phyloP scores from a whole-genome alignment of 2,329 filamentous ascomycete species.

The Periconia sp. region DNA sequence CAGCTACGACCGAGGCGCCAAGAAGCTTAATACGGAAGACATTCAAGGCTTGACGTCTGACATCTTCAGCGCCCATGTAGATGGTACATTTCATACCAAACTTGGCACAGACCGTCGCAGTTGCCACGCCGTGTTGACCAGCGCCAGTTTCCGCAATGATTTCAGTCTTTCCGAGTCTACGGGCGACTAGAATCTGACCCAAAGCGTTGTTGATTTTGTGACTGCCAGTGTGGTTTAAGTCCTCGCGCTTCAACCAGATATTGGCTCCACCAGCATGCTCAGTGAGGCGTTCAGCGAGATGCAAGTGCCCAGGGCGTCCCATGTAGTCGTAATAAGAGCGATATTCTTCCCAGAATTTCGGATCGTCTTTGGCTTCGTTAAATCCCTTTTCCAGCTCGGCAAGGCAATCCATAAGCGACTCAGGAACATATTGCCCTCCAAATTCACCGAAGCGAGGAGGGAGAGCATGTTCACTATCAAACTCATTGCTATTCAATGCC shows the following conservation, averaged over 20 bases:
- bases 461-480: conserved; percentile 54
- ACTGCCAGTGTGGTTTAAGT: conserved; percentile 94
- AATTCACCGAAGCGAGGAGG: conserved; percentile 93
- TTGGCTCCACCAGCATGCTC: conserved; percentile 88
- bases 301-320: conserved; percentile 88
- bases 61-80: conserved; percentile 98
- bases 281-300: conserved; percentile 84
- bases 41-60: conserved; percentile 92
- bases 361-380: conserved; percentile 81
- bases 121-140: conserved; percentile 96
- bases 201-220: conserved; percentile 99
- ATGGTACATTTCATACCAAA: conserved; percentile 98
- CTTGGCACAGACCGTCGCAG: conserved; percentile 95
- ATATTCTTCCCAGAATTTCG: conserved; percentile 96
- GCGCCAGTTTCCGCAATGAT: conserved; percentile 98
- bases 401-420: conserved; percentile 96
- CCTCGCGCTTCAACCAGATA: conserved; percentile 97
- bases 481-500: conserved; percentile 68
- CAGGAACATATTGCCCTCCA: conserved; percentile 95
- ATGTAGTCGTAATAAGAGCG: conserved; percentile 96
- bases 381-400: conserved; percentile 90
- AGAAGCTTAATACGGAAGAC: conserved; percentile 98
- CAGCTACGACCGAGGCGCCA: conserved; percentile 87
- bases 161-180: conserved; percentile 85
- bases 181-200: conserved; percentile 86